Evolutionary conservation across 305 asterid species (phyloP).

Genomic region (Fraxinus xanthoxyloides): DNA sequence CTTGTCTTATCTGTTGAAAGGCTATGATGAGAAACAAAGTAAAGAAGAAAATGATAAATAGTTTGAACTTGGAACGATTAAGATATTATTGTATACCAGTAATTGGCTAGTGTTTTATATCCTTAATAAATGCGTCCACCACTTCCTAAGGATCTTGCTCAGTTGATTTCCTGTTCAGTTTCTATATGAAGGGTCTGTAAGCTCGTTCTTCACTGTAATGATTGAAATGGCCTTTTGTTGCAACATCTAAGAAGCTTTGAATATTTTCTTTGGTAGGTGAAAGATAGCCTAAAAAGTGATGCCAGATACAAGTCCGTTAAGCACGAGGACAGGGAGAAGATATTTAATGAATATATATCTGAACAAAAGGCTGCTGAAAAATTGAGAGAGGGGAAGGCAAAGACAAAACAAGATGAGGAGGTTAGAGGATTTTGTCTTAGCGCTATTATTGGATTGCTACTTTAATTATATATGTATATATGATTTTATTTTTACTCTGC

Average conservation of each 20-base stretch:
- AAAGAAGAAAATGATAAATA: not conserved
- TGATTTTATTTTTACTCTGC: not conserved
- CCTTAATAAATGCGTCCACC: not conserved
- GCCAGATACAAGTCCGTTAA: constrained; percentile 80
- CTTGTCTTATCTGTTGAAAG: not conserved
- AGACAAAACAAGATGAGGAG: constrained; percentile 73
- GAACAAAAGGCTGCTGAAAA: constrained; percentile 82
- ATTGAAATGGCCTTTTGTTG: constrained; percentile 10
- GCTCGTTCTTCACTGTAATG: not conserved
- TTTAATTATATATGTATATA: constrained; percentile 15
- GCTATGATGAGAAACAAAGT: not conserved
- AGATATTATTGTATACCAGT: not conserved
- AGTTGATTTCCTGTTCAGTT: not conserved
- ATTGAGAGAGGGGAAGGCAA: constrained; percentile 50
- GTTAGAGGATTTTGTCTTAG: constrained; percentile 36
- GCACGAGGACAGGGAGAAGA: constrained; percentile 81
- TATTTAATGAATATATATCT: constrained; percentile 68
- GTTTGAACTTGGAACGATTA: not conserved
- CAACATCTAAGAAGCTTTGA: constrained; percentile 1
- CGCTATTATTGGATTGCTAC: constrained; percentile 5
- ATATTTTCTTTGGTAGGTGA: constrained; percentile 57
- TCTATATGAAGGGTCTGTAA: not conserved
- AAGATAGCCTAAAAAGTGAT: constrained; percentile 76
- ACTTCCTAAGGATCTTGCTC: not conserved
- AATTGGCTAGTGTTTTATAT: not conserved